Percentiles rank a stretch among this genome's conserved stretches.
Conservation (phyloP, 2,329 filamentous ascomycete species). For the Alternaria sp. region DNA sequence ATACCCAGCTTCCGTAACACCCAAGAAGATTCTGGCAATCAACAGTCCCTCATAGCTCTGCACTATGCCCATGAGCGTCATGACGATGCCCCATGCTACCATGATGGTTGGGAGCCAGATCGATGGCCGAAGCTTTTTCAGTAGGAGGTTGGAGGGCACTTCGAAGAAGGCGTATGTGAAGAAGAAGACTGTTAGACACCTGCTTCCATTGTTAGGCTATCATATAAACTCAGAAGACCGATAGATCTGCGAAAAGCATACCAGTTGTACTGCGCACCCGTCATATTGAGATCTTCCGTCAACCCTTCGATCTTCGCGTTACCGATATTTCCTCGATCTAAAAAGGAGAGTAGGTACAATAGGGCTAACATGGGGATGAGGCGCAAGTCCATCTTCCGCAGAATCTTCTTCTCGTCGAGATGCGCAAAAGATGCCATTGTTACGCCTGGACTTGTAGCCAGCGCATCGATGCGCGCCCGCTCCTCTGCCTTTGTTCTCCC, state of each 20-base stretch:
- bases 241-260: neutral
- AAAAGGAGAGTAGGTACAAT: accelerated
- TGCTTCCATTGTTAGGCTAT: neutral
- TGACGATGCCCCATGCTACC: slow-evolving; percentile 56
- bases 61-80: slow-evolving; percentile 58
- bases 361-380: slow-evolving; percentile 49
- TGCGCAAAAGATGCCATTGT: slow-evolving; percentile 42
- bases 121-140: slow-evolving; percentile 63
- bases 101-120: slow-evolving; percentile 56
- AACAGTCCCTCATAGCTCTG: slow-evolving; percentile 55
- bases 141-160: slow-evolving; percentile 65
- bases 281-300: slow-evolving; percentile 35
- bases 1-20: slow-evolving; percentile 43
- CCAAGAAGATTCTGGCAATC: slow-evolving; percentile 55
- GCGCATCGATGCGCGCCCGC: slow-evolving; percentile 8
- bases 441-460: slow-evolving; percentile 25
- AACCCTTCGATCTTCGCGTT: slow-evolving; percentile 54
- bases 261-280: slow-evolving; percentile 67
- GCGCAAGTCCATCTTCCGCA: slow-evolving; percentile 51
- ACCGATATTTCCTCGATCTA: slow-evolving; percentile 40
- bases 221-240: too few species aligned
- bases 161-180: slow-evolving; percentile 57
- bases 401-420: slow-evolving; percentile 48
- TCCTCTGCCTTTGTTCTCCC: slow-evolving; percentile 6
- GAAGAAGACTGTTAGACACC: slow-evolving; percentile 70